Percentiles rank a stretch among this genome's conserved stretches.
These are phyloP conservation scores for Phytophthora cajani DNA, from an alignment of 352 stramenopile genomes.

Conservation along the genomic window DNA sequence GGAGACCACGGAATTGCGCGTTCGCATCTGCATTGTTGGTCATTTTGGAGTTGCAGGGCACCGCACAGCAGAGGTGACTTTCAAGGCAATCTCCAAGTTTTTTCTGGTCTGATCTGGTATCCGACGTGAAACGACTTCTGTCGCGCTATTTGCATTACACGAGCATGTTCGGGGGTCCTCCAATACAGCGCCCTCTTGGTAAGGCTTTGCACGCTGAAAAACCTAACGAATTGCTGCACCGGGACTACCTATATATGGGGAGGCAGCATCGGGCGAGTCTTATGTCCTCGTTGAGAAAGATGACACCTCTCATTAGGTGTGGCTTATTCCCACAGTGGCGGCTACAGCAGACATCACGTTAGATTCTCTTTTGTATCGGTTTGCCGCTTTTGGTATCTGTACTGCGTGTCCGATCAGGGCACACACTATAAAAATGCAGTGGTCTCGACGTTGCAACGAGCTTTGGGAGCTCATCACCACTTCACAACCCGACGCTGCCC, in stretches of 20 bases:
- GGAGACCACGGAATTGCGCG: conserved; percentile 19
- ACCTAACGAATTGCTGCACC: background rate
- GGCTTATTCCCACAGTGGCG: background rate
- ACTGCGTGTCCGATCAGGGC: background rate
- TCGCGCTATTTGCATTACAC: background rate
- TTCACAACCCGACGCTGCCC: background rate
- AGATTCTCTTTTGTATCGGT: background rate
- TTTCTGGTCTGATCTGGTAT: background rate
- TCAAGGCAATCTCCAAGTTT: background rate
- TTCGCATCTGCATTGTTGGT: conserved; percentile 27
- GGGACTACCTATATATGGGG: background rate
- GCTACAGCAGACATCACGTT: background rate
- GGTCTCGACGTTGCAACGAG: background rate
- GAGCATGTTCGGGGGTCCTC: background rate
- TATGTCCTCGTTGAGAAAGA: background rate
- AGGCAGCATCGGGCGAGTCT: background rate
- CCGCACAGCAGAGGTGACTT: conserved; percentile 18
- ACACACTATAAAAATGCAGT: background rate
- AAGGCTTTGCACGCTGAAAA: background rate
- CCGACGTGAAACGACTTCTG: background rate
- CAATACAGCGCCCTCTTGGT: background rate
- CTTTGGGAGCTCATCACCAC: background rate
- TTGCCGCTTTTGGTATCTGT: conserved; percentile 1
- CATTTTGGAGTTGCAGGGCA: conserved; percentile 12
- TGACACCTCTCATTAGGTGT: background rate